Conservation (phyloP, 139 green algal species). For the Closterium sp. region DNA sequence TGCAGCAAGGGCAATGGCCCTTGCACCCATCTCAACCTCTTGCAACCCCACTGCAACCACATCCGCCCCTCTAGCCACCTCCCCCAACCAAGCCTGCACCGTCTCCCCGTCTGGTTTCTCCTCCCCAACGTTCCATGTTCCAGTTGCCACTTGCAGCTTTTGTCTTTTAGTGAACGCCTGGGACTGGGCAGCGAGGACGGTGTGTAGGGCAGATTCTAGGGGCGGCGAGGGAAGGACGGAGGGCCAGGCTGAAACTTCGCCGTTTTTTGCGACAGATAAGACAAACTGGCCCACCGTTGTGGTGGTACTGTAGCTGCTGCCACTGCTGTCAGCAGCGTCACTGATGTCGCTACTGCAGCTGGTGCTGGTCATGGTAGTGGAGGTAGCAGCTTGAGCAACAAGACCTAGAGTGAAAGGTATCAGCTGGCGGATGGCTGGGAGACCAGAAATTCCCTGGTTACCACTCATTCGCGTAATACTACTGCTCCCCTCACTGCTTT, state of each 20-base stretch:
- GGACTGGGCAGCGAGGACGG: conserved; percentile 11
- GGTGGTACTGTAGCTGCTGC: background rate
- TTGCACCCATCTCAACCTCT: conserved; percentile 46
- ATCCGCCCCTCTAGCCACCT: background rate
- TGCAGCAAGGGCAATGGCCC: conserved; percentile 28
- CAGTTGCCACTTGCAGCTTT: conserved; percentile 6
- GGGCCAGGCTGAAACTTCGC: conserved; percentile 21
- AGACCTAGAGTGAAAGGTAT: background rate
- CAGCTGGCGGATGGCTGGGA: background rate
- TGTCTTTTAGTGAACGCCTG: conserved; percentile 18
- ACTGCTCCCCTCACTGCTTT: background rate
- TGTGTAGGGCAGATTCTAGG: conserved; percentile 3
- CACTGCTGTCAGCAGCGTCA: background rate
- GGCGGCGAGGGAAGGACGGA: background rate
- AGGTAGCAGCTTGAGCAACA: background rate
- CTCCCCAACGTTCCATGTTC: conserved; percentile 49
- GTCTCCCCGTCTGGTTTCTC: background rate
- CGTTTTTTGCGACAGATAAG: conserved; percentile 24
- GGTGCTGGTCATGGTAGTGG: no score
- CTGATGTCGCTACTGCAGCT: no score
- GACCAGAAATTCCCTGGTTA: background rate
- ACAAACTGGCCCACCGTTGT: conserved; percentile 3
- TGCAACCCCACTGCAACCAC: conserved; percentile 46
- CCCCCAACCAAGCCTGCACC: conserved; percentile 19
- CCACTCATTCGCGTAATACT: background rate